Evolutionary conservation across 768 basidiomycete genomes (phyloP), one percentile per base, ranked within the genome.

Genomic region (Daedaleopsis nitida): DNA sequence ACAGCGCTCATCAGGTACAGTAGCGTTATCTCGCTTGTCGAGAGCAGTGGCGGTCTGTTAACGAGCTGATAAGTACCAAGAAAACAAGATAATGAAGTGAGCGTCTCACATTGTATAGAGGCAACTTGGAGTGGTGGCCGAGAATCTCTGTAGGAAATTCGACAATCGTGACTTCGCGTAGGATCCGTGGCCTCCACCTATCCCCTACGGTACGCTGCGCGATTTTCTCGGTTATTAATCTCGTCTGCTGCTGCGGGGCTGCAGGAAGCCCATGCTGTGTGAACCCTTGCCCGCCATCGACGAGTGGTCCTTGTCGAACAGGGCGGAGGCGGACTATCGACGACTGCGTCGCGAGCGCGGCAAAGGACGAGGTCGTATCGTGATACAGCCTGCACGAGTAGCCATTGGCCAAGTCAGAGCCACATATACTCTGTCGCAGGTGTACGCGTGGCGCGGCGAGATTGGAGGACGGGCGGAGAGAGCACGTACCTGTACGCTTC

Each of bases 241-340:
- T 96, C 94, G 68, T 97, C 96, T 70, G 97, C 96, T 6, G 96
- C 88, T 19, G 94, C 95, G 21, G 92, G 94, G 7, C 91, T 93
- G 70, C 97, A 95, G 72, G 95, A 95, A 10, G 94, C 95, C 96
- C 58, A 92, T 77, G 39, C 79, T 79, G 57, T 86, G 82, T 16
- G 80, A 74, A 16, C 78, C 76, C 65, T 81, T 85, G 60, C 79
- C 83, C 42, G 79, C 79, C 68, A 83, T 79, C 35, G 88, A 84
- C 11, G 83, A 80, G 59, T 88, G 83, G 66, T 87, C 86, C 51
- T 75, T 74, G 66, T 91, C 89, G 66, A 86, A 93, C 32, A 94
- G 76, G 0, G 88, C 84, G 17, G 89, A 88, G 38, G 86, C 78
- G 0, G 91, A 92, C 66, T 87, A 83, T 81, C 23, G 92, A 84